These are phyloP conservation scores for Lupinus albus DNA, from an alignment of 306 rosid genomes.

Conservation along the genomic window DNA sequence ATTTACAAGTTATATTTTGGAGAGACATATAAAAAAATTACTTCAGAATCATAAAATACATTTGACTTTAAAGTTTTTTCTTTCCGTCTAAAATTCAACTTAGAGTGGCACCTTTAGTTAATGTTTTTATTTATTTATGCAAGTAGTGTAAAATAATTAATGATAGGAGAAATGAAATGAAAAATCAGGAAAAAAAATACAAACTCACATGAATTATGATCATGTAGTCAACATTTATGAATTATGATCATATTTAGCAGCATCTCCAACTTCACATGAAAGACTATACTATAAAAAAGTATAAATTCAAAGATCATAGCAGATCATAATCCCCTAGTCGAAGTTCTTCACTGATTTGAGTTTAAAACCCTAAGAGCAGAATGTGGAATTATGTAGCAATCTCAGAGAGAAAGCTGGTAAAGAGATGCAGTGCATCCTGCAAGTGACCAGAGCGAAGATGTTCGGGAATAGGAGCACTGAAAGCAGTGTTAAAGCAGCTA, in stretches of 20 bases:
- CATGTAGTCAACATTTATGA: conserved; percentile 24
- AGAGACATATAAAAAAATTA: no score
- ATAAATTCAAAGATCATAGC: conserved; percentile 10
- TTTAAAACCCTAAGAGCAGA: not conserved
- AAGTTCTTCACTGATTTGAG: conserved; percentile 24
- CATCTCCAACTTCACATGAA: conserved; percentile 26
- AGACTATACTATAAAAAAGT: conserved; percentile 3
- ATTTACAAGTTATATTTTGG: no score
- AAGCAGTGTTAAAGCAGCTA: conserved; percentile 77
- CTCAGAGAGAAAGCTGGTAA: conserved; percentile 82
- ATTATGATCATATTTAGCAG: not conserved
- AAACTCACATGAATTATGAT: no score
- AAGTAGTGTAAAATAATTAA: no score
- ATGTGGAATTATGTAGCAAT: conserved; percentile 50
- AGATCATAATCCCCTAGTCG: conserved; percentile 34
- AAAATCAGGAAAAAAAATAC: no score
- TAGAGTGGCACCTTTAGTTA: no score
- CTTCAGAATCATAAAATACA: no score
- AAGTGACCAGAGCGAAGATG: conserved; percentile 75
- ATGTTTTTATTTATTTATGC: no score
- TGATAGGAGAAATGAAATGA: no score
- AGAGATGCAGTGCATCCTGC: conserved; percentile 80
- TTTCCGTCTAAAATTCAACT: no score
- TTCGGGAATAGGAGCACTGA: conserved; percentile 76
- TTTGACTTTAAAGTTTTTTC: no score